phyloP scores from a whole-genome alignment of 1,139 yeast species.

The Lodderomyces parapsilosis region DNA sequence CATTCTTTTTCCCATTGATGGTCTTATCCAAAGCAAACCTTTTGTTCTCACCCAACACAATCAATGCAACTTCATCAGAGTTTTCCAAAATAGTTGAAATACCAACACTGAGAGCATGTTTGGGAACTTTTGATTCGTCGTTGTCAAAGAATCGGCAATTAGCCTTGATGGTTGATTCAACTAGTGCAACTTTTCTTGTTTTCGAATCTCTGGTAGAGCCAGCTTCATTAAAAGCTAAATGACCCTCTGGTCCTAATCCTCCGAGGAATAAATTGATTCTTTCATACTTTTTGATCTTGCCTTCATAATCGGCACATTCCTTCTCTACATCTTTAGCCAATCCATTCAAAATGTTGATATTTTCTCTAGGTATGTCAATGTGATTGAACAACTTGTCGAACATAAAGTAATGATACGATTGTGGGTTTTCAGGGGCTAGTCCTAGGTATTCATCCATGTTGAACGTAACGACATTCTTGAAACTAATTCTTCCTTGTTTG shows the following conservation, averaged over 20 bases:
- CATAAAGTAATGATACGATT: slow-evolving; percentile 64
- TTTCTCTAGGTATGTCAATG: slow-evolving; percentile 53
- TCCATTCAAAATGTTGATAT: slow-evolving; percentile 59
- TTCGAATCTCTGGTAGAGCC: slow-evolving; percentile 49
- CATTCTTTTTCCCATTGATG: slow-evolving; percentile 34
- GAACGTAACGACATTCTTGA: slow-evolving; percentile 58
- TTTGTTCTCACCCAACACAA: slow-evolving; percentile 49
- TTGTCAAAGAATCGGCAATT: slow-evolving; percentile 56
- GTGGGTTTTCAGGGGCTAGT: slow-evolving; percentile 46
- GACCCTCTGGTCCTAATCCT: slow-evolving; percentile 67
- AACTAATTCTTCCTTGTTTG: slow-evolving; percentile 44
- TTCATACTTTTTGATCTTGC: slow-evolving; percentile 48
- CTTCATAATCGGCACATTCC: slow-evolving; percentile 55
- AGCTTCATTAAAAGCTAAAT: slow-evolving; percentile 62
- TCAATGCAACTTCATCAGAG: slow-evolving; percentile 51
- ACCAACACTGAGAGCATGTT: slow-evolving; percentile 56
- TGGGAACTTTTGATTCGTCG: slow-evolving; percentile 51
- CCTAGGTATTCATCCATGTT: slow-evolving; percentile 66
- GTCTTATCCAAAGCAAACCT: slow-evolving; percentile 45
- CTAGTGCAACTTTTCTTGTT: slow-evolving; percentile 53
- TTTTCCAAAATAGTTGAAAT: slow-evolving; percentile 61
- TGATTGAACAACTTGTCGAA: slow-evolving; percentile 58
- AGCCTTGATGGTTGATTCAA: slow-evolving; percentile 53
- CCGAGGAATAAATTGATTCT: slow-evolving; percentile 59
- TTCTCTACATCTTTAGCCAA: slow-evolving; percentile 42